These are phyloP conservation scores for Aspergillus kassunensis DNA, from an alignment of 495 filamentous ascomycete species.

Conservation along the genomic window DNA sequence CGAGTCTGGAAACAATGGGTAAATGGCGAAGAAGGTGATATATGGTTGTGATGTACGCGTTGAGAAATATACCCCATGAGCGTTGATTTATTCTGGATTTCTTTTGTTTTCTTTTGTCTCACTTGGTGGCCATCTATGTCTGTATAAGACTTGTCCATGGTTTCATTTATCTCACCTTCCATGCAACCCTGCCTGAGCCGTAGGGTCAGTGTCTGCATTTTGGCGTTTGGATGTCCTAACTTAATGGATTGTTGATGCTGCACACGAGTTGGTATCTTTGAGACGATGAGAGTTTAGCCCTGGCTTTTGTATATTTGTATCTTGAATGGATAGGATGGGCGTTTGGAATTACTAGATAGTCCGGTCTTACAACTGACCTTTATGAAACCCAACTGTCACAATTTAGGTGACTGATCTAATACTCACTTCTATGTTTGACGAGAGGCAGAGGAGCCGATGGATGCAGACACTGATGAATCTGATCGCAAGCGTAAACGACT, in stretches of 20 bases:
- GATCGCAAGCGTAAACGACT: too few relatives aligned
- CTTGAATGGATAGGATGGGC: not conserved
- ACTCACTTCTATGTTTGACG: too few relatives aligned
- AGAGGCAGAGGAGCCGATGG: too few relatives aligned
- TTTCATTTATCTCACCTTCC: too few relatives aligned
- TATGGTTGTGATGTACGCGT: conserved; percentile 57
- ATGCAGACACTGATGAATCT: too few relatives aligned
- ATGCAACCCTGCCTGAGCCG: not conserved
- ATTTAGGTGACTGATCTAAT: too few relatives aligned
- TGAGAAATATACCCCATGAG: conserved; percentile 27
- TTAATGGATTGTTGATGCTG: conserved; percentile 5
- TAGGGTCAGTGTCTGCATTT: conserved; percentile 16
- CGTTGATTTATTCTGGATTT: conserved; percentile 16
- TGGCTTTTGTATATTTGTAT: too few relatives aligned
- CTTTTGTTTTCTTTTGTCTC: conserved; percentile 3
- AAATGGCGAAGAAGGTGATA: conserved; percentile 81
- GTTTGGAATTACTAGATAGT: conserved; percentile 6
- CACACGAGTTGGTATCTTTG: conserved; percentile 23
- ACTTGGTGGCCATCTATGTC: conserved; percentile 2
- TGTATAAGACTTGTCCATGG: too few relatives aligned
- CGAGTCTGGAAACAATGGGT: conserved; percentile 89
- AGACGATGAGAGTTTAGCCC: conserved; percentile 10
- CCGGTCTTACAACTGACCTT: not conserved
- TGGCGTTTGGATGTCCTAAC: conserved; percentile 16
- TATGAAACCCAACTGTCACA: too few relatives aligned